Evolutionary conservation across 78 protist genomes (phyloP).

Genomic region (Dictyostelium brefeldianum): DNA sequence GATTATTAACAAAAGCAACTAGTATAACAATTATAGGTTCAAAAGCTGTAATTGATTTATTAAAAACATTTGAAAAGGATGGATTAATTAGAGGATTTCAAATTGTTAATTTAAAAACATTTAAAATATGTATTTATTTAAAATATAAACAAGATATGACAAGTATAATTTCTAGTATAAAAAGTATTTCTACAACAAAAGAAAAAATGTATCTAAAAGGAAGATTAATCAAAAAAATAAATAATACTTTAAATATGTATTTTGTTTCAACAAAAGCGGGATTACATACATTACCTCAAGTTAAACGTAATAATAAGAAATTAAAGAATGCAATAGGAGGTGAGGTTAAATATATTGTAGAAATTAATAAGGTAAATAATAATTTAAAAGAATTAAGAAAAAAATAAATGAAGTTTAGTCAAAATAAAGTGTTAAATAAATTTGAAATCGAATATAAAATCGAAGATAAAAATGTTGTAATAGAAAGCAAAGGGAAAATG

Average conservation of each 20-base stretch:
- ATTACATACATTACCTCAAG: not conserved
- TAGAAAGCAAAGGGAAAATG: not conserved
- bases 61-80: not conserved
- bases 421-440: conserved; percentile 4
- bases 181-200: not conserved
- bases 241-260: not conserved
- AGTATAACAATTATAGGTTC: not conserved
- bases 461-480: not conserved
- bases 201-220: conserved; percentile 9
- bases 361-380: not conserved
- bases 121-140: conserved; percentile 1
- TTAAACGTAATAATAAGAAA: not conserved
- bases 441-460: conserved; percentile 10
- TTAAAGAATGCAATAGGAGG: not conserved
- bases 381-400: conserved; percentile 5
- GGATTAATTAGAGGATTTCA: conserved; percentile 24
- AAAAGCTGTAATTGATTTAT: not conserved
- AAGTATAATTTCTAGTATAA: not conserved
- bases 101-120: not conserved
- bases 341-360: not conserved
- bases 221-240: not conserved
- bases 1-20: not conserved
- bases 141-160: conserved; percentile 3
- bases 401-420: conserved; percentile 12
- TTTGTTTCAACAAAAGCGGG: not conserved